Percentiles rank a stretch among this genome's conserved stretches.
phyloP scores from a whole-genome alignment of 257 asterid genomes.

The Nicotiana obtusifolia region DNA sequence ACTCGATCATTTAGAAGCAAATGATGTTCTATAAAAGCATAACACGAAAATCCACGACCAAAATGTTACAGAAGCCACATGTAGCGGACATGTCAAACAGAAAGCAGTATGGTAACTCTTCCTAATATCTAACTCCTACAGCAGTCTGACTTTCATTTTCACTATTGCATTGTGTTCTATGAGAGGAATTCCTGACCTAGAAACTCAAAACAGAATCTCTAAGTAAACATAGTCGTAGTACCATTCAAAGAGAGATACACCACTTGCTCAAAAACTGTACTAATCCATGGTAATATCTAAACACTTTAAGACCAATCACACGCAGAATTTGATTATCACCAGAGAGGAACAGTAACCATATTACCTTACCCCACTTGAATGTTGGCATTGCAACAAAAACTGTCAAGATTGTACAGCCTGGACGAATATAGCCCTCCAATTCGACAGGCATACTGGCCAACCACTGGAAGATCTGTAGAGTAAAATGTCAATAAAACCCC shows the following conservation, averaged over 20 bases:
- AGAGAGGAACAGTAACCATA: conserved; percentile 1
- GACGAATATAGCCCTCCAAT: conserved; percentile 91
- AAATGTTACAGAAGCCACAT: conserved; percentile 2
- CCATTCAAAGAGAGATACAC: background rate
- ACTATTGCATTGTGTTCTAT: background rate
- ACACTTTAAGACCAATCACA: background rate
- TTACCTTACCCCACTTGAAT: conserved; percentile 71
- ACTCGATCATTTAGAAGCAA: background rate
- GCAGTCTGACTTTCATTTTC: background rate
- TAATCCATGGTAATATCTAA: background rate
- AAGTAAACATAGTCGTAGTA: background rate
- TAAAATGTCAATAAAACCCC: conserved; percentile 21
- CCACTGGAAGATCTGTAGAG: conserved; percentile 77
- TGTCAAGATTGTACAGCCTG: conserved; percentile 89
- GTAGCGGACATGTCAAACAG: background rate
- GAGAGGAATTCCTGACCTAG: background rate
- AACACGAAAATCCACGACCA: background rate
- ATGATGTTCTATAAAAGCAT: background rate
- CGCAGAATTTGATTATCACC: background rate
- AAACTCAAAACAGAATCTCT: background rate
- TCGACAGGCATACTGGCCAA: conserved; percentile 95
- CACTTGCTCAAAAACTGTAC: background rate
- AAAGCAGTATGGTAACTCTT: conserved; percentile 3
- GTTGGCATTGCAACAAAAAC: conserved; percentile 73
- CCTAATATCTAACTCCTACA: background rate